Percentiles rank a stretch among this genome's conserved stretches.
phyloP scores from a whole-genome alignment of 768 basidiomycete genomes.

The Psilocybe cyanescens region DNA sequence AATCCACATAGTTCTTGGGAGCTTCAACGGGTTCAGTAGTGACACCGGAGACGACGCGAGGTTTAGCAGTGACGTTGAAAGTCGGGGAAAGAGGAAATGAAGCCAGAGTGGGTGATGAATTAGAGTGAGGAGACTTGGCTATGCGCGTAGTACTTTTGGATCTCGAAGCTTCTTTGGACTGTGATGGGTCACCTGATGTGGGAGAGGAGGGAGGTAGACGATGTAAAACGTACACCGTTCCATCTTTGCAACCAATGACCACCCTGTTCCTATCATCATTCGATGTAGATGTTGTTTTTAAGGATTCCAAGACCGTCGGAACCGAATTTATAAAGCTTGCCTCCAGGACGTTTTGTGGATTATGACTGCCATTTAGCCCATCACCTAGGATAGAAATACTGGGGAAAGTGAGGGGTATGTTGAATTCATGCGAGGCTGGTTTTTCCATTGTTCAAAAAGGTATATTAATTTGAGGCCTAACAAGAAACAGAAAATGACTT shows the following conservation, averaged over 20 bases:
- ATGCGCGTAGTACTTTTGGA: slow-evolving; percentile 23
- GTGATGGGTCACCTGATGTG: slow-evolving; percentile 17
- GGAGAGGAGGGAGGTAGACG: slow-evolving; percentile 16
- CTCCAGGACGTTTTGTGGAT: slow-evolving; percentile 27
- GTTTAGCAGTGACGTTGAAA: slow-evolving; percentile 57
- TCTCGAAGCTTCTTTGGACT: slow-evolving; percentile 20
- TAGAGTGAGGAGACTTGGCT: slow-evolving; percentile 25
- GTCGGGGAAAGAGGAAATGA: slow-evolving; percentile 34
- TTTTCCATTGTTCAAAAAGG: not conserved
- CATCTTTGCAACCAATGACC: slow-evolving; percentile 47
- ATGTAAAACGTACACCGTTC: slow-evolving; percentile 46
- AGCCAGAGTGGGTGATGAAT: slow-evolving; percentile 46
- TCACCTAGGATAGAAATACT: slow-evolving; percentile 18
- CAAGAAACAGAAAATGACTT: not conserved
- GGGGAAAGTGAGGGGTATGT: slow-evolving; percentile 40
- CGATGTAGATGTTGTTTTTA: slow-evolving; percentile 4
- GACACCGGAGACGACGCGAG: slow-evolving; percentile 73
- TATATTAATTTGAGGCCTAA: no score
- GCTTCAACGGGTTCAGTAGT: slow-evolving; percentile 75
- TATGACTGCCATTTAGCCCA: slow-evolving; percentile 5
- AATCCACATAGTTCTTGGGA: slow-evolving; percentile 79
- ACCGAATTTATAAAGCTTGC: slow-evolving; percentile 33
- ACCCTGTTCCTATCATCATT: slow-evolving; percentile 26
- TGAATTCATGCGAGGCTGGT: slow-evolving; percentile 9
- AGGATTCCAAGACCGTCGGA: slow-evolving; percentile 35